These are phyloP conservation scores for Huntiella abstrusa DNA, from an alignment of 2,329 filamentous ascomycete genomes.

Conservation along the genomic window DNA sequence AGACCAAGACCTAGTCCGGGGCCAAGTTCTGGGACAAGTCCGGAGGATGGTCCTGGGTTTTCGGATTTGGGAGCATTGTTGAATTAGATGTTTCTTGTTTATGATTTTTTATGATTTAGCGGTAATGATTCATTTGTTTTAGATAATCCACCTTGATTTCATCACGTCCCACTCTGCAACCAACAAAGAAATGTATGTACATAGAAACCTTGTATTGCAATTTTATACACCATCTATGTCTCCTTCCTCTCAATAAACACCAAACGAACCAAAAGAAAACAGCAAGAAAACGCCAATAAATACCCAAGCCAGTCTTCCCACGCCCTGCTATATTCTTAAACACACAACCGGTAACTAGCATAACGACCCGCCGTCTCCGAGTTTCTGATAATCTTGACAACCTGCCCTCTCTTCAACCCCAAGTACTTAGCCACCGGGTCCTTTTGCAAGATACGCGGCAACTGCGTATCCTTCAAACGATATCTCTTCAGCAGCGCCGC, in stretches of 20 bases:
- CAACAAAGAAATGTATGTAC: conserved; percentile 1
- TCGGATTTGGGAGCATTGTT: conserved; percentile 24
- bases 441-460: conserved; percentile 76
- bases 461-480: conserved; percentile 88
- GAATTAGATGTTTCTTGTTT: conserved; percentile 14
- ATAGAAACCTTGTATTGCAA: no score
- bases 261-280: conserved; percentile 2
- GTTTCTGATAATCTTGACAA: conserved; percentile 95
- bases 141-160: conserved; percentile 1
- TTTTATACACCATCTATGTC: no score
- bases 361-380: conserved; percentile 92
- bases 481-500: conserved; percentile 68
- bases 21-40: neutral
- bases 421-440: conserved; percentile 89
- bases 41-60: conserved; percentile 8
- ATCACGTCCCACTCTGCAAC: neutral
- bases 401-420: conserved; percentile 74
- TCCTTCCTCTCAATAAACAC: neutral
- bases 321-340: conserved; percentile 21
- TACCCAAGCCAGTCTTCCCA: conserved; percentile 1
- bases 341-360: conserved; percentile 70
- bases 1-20: neutral
- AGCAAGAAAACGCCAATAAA: conserved; percentile 10
- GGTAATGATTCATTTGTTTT: conserved; percentile 9
- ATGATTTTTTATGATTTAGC: conserved; percentile 3